These are phyloP conservation scores for Xerocomellus chrysenteron DNA, from an alignment of 768 basidiomycete species.

Conservation along the genomic window DNA sequence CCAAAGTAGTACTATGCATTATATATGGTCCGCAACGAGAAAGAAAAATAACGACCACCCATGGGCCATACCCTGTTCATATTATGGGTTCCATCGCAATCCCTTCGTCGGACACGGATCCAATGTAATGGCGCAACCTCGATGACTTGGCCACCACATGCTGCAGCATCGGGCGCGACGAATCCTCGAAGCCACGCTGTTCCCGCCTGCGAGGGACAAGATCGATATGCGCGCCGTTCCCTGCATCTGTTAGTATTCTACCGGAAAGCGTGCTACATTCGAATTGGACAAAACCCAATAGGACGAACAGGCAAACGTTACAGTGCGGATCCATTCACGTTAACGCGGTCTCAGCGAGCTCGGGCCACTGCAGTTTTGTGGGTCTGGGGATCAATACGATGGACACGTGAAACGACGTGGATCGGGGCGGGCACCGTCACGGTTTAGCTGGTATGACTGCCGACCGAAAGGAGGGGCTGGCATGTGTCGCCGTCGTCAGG, in stretches of 20 bases:
- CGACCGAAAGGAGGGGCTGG: conserved; percentile 41
- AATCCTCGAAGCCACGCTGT: conserved; percentile 47
- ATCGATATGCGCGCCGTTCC: conserved; percentile 70
- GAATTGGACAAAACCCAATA: no score
- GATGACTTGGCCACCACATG: conserved; percentile 43
- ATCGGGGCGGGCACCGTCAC: no score
- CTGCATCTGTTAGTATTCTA: conserved; percentile 76
- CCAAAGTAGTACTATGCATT: neutral
- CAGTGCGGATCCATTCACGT: no score
- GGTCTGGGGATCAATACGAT: no score
- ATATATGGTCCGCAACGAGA: neutral
- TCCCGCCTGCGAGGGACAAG: conserved; percentile 21
- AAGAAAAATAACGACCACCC: neutral
- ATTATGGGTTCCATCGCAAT: neutral
- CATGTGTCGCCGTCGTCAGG: conserved; percentile 81
- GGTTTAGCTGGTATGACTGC: no score
- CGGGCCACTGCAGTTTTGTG: no score
- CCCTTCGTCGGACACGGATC: neutral
- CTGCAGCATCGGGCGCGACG: conserved; percentile 52
- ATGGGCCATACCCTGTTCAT: neutral
- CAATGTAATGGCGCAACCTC: conserved; percentile 55
- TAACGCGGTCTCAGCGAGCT: no score
- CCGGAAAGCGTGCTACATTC: conserved; percentile 58
- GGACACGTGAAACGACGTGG: no score
- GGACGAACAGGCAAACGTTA: no score